Evolutionary conservation across 768 basidiomycete species (phyloP).

Genomic region (Termitomyces sp.): DNA sequence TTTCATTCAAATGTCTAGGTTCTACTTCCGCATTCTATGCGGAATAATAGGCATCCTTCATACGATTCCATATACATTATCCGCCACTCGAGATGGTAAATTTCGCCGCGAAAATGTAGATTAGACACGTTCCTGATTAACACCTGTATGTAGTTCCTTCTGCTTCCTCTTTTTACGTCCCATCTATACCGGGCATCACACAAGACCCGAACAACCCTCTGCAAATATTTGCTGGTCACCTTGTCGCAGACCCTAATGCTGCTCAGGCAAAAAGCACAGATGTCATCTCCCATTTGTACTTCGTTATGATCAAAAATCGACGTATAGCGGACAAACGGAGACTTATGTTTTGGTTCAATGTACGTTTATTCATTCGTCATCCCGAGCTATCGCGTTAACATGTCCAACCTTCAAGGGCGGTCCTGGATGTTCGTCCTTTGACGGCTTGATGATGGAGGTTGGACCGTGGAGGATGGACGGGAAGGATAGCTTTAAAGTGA

Average conservation of each 20-base stretch:
- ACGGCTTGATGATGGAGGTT: slow-evolving; percentile 98
- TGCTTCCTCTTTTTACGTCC: slow-evolving; percentile 83
- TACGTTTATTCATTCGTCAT: slow-evolving; percentile 34
- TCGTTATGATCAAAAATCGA: slow-evolving; percentile 86
- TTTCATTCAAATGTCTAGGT: slow-evolving; percentile 9
- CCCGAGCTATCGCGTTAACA: background rate
- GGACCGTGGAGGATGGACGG: slow-evolving; percentile 87
- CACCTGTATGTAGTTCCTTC: slow-evolving; percentile 52
- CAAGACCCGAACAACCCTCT: slow-evolving; percentile 69
- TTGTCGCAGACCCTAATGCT: slow-evolving; percentile 72
- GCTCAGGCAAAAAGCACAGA: slow-evolving; percentile 48
- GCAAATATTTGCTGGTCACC: slow-evolving; percentile 82
- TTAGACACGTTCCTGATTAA: slow-evolving; percentile 5
- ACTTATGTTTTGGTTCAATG: slow-evolving; percentile 97
- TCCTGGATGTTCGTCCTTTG: slow-evolving; percentile 96
- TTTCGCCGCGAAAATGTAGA: slow-evolving; percentile 1
- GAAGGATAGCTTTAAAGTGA: slow-evolving; percentile 63
- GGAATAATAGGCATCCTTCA: slow-evolving; percentile 14
- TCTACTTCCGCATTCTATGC: slow-evolving; percentile 12
- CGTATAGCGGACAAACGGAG: slow-evolving; percentile 87
- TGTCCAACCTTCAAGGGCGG: slow-evolving; percentile 60
- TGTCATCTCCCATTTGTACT: slow-evolving; percentile 78
- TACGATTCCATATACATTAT: slow-evolving; percentile 12
- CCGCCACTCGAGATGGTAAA: slow-evolving; percentile 41
- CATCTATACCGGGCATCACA: slow-evolving; percentile 70